A percentile compares a stretch with the other conserved stretches of the same genome.
Conservation (phyloP, 495 filamentous ascomycete genomes). For the Patellaria atrata region DNA sequence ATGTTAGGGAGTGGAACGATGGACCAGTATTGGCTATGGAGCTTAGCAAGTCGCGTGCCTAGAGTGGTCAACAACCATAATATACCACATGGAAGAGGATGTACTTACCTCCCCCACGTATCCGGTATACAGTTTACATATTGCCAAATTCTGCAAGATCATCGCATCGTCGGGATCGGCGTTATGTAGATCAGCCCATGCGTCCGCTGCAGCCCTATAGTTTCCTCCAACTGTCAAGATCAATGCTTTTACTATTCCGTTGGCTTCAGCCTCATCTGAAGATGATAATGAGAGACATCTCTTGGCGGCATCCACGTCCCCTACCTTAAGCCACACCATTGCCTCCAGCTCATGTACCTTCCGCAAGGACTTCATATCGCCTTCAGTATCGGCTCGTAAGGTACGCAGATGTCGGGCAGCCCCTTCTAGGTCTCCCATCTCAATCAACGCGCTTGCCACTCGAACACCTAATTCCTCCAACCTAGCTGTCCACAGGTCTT, state of each 20-base stretch:
- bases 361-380: constrained; percentile 12
- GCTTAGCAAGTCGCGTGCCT: constrained; percentile 55
- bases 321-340: constrained; percentile 59
- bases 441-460: constrained; percentile 66
- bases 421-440: constrained; percentile 77
- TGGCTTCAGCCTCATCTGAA: constrained; percentile 10
- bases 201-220: constrained; percentile 44
- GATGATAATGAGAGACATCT: constrained; percentile 26
- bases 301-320: constrained; percentile 57
- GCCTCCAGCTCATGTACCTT: constrained; percentile 31
- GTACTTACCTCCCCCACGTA: no score
- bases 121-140: constrained; percentile 69
- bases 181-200: constrained; percentile 46
- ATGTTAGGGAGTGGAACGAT: constrained; percentile 60
- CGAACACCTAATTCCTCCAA: constrained; percentile 61
- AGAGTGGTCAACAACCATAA: no score
- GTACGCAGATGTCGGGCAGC: constrained; percentile 53
- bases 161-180: constrained; percentile 35
- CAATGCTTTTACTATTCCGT: constrained; percentile 43
- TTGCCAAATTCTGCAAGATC: constrained; percentile 63
- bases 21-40: constrained; percentile 31
- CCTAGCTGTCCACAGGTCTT: constrained; percentile 48
- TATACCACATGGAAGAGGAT: no score
- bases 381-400: constrained; percentile 20
- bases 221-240: constrained; percentile 65